Base-by-base conservation (phyloP, 202 grass and related monocot genomes). In the Schoenoplectus tabernaemontani region DNA sequence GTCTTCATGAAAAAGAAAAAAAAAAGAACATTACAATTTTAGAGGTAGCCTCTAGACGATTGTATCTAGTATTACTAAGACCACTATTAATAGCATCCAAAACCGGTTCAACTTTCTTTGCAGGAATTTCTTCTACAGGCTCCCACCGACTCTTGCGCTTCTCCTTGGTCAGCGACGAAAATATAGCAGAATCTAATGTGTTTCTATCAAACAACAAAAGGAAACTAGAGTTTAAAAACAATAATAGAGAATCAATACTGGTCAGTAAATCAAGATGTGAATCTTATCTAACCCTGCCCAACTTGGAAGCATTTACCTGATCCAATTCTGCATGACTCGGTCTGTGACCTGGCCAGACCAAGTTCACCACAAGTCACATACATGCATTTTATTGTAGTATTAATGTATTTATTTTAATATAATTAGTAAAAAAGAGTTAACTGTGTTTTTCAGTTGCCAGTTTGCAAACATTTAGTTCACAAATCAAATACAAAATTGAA, bases 121-220 rank as follows among this genome's bases (percentile, higher is more conserved):
- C 53, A 83, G 87, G 70, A 6, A 79, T 88, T 81, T 86, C 89
- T 24, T 76, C 82, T 84, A 86, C 78, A 86, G 95, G 87, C 53
- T 94, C 95, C 95, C 95, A 97, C 77, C 95, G 90, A 83, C 91
- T 97, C 91, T 92, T 97, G 68, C 89, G 87, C 39, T 84, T 82
- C 78, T 83, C 86, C 66, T 81, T 86, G 76, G 77, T 72, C 75
- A 56, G 59, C 34, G 78, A 69, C 43, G 79, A 92, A 66, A 86
- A 84, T 51, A 68, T 78, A 76, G 47, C 87, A 76, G 82, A 85
- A 87, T 81, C 87, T 77, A 86, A 84, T 80, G 64, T 62, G 82
- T n/a, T 84, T 82, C 84, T 83, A 62, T 10, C 78, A 57, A 28
- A 71, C 9, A 17, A 83, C 90, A 80, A 81, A 57, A 84, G 38